Evolutionary conservation across 371 early-diverging fungal genomes (phyloP), one percentile per base, ranked within the genome.

Genomic region (Parasitella parasitica): DNA sequence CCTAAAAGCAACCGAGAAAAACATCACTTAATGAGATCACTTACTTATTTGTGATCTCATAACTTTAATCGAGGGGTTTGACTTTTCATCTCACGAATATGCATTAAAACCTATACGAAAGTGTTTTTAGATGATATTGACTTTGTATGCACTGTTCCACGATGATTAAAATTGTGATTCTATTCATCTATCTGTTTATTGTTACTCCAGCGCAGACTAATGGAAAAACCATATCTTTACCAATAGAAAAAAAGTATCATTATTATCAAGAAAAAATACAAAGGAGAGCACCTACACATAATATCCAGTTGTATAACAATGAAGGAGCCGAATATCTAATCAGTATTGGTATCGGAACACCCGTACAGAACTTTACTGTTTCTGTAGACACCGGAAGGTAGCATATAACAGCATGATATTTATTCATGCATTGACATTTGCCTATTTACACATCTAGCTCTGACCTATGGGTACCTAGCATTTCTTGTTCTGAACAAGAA

Each of bases 401-500:
- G 24, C 6, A 20, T 18, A 1, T 20, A 7, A 18, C 18, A 1
- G 12, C n/a, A n/a, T n/a, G n/a, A n/a, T n/a, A n/a, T n/a, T n/a
- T n/a, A n/a, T n/a, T n/a, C n/a, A n/a, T n/a, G n/a, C n/a, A n/a
- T n/a, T n/a, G n/a, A 11, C 43, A 43, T 22, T 20, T 43, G 9
- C 18, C 43, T 32, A 43, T 11, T 11, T n/a, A n/a, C 9, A 37
- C 7, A 7, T 30, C 6, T 38, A 67, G 67, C 30, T 36, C 68
- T 48, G 71, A 71, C 61, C 24, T 71, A 16, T 71, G 71, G 71
- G 41, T 71, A 4, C 71, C 71, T 50, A 59, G 57, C 0, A 53
- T 43, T 9, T 12, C 20, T 11, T 71, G 71, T 36, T 61, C 63
- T 32, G 27, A 15, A 7, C 20, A 59, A 4, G 55, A 64, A 34